phyloP scores from a whole-genome alignment of 139 green algal genomes.

The Coccomyxa sp. region DNA sequence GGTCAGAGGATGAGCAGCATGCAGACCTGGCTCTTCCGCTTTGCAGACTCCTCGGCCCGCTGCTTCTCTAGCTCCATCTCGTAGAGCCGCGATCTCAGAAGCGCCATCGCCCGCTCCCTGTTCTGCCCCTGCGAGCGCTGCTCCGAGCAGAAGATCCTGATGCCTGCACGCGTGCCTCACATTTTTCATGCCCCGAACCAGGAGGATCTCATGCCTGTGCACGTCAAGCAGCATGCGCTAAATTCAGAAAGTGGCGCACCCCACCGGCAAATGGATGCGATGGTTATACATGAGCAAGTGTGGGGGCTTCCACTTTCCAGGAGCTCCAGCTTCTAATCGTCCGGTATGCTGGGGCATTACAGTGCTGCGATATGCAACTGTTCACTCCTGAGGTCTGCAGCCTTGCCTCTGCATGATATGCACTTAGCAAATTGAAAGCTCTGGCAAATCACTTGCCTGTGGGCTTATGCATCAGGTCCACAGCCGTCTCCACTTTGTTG shows the following conservation, averaged over 20 bases:
- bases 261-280: too few relatives aligned
- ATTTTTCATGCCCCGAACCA: not conserved
- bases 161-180: conserved; percentile 38
- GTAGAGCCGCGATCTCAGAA: conserved; percentile 89
- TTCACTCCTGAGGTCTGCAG: too few relatives aligned
- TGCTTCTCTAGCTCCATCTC: conserved; percentile 92
- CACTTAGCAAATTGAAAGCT: too few relatives aligned
- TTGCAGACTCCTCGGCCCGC: conserved; percentile 62
- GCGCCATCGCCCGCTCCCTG: conserved; percentile 81
- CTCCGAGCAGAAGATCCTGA: conserved; percentile 88
- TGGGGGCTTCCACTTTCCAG: too few relatives aligned
- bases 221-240: not conserved
- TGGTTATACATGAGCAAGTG: too few relatives aligned
- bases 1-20: not conserved
- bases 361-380: too few relatives aligned
- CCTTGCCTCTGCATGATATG: too few relatives aligned
- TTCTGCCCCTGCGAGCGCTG: conserved; percentile 92
- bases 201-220: too few relatives aligned
- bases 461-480: conserved; percentile 97
- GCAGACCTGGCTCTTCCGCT: conserved; percentile 61
- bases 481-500: conserved; percentile 95
- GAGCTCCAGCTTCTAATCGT: too few relatives aligned
- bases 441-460: conserved; percentile 38
- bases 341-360: too few relatives aligned
- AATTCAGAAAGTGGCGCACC: too few relatives aligned